A percentile compares a stretch with the other conserved stretches of the same genome.
These are phyloP conservation scores for Phlyctochytrium bullatum DNA, from an alignment of 192 early-diverging fungal genomes.

Conservation along the genomic window DNA sequence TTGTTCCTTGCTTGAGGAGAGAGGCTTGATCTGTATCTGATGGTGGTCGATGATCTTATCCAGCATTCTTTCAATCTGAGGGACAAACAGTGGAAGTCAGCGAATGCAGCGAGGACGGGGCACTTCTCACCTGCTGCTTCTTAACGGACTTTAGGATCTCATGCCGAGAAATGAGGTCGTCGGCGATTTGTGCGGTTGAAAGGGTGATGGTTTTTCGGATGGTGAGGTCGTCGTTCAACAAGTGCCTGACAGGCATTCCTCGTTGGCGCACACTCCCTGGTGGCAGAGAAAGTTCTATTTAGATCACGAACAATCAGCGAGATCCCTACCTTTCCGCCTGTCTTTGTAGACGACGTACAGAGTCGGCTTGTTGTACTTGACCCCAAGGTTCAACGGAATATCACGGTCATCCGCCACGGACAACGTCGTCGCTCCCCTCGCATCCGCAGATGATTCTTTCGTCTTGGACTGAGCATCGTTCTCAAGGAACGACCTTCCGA, in stretches of 20 bases:
- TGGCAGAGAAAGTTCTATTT: neutral
- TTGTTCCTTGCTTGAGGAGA: constrained; percentile 7
- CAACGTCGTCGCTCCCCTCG: too few species aligned
- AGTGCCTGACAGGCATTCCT: constrained; percentile 30
- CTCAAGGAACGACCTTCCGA: neutral
- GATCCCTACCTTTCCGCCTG: neutral
- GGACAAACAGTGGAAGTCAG: too few species aligned
- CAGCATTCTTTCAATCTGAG: neutral
- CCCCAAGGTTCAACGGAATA: neutral
- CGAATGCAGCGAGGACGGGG: too few species aligned
- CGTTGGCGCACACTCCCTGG: constrained; percentile 23
- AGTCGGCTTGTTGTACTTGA: neutral
- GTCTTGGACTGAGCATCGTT: too few species aligned
- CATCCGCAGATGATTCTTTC: too few species aligned
- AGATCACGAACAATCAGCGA: neutral
- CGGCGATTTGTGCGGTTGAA: constrained; percentile 15
- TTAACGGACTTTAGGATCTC: constrained; percentile 19
- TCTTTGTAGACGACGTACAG: constrained; percentile 5
- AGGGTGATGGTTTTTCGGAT: neutral
- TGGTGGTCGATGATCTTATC: neutral
- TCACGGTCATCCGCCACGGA: too few species aligned
- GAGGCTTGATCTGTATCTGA: neutral
- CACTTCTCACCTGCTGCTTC: constrained; percentile 19
- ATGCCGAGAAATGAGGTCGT: constrained; percentile 18
- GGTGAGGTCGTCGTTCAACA: constrained; percentile 1